Evolutionary conservation across 768 basidiomycete genomes (phyloP).

Genomic region (Naganishia vishniacii): DNA sequence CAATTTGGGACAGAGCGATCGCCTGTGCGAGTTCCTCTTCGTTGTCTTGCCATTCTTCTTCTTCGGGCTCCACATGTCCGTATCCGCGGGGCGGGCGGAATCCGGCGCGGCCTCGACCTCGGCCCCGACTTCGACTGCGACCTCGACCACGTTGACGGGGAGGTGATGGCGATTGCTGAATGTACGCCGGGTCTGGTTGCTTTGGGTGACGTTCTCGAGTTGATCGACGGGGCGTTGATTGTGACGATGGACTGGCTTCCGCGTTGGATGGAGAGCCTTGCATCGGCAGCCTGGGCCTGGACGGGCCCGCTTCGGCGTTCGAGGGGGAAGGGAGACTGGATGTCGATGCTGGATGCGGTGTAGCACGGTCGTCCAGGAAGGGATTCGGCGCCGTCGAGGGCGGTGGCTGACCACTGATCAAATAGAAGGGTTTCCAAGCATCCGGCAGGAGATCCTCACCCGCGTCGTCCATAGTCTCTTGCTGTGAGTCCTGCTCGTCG

Average conservation of each 20-base stretch:
- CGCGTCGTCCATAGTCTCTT: too few species aligned
- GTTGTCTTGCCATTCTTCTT: not conserved
- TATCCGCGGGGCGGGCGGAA: too few species aligned
- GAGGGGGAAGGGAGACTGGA: not conserved
- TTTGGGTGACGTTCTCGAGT: not conserved
- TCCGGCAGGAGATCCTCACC: too few species aligned
- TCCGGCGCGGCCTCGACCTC: not conserved
- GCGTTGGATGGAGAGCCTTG: not conserved
- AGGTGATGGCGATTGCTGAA: not conserved
- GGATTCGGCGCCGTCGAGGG: too few species aligned
- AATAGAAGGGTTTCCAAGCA: too few species aligned
- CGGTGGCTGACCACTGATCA: too few species aligned
- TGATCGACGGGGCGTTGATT: not conserved
- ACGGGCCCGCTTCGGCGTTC: not conserved
- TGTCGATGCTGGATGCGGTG: too few species aligned
- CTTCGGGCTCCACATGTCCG: not conserved
- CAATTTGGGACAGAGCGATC: not conserved
- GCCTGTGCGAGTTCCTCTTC: not conserved
- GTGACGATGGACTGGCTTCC: not conserved
- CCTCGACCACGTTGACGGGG: not conserved
- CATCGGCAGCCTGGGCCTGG: not conserved
- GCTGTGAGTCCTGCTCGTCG: too few species aligned
- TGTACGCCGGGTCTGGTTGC: not conserved
- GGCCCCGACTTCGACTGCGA: not conserved
- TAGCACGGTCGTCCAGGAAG: too few species aligned